Evolutionary conservation across 78 protist species (phyloP).

Genomic region (Dictyostelium intermedium): DNA sequence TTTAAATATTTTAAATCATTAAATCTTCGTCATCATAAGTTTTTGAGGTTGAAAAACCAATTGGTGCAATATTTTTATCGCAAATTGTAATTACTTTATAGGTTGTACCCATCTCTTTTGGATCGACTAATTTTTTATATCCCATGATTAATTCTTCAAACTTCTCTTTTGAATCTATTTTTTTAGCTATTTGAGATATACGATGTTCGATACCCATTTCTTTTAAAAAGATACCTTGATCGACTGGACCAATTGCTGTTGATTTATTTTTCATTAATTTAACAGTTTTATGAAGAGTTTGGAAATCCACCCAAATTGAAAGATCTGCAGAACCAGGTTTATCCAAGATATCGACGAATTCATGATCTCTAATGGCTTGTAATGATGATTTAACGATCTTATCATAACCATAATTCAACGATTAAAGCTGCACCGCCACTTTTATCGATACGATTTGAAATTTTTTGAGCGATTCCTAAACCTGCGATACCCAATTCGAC

Average conservation of each 20-base stretch:
- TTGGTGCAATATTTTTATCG: constrained; percentile 21
- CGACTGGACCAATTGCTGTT: constrained; percentile 71
- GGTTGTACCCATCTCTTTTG: constrained; percentile 74
- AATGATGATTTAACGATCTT: constrained; percentile 22
- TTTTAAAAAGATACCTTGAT: constrained; percentile 69
- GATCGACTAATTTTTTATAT: constrained; percentile 68
- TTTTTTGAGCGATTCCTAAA: constrained; percentile 61
- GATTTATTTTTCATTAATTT: constrained; percentile 29
- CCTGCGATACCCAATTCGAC: constrained; percentile 78
- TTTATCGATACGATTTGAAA: constrained; percentile 38
- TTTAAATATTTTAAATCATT: constrained; percentile 36
- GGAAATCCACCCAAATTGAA: constrained; percentile 68
- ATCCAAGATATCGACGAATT: constrained; percentile 73
- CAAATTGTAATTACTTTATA: constrained; percentile 74
- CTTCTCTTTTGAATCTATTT: background rate
- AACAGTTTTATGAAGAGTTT: constrained; percentile 46
- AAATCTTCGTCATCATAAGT: constrained; percentile 69
- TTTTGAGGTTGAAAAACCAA: constrained; percentile 66
- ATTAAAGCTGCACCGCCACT: constrained; percentile 71
- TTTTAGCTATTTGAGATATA: background rate
- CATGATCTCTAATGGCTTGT: constrained; percentile 77
- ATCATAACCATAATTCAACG: constrained; percentile 87
- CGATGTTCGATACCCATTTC: constrained; percentile 73
- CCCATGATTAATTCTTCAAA: constrained; percentile 51
- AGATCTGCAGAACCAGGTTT: constrained; percentile 75